These are phyloP conservation scores for Aspergillus sclerotiicarbonarius DNA, from an alignment of 495 filamentous ascomycete species.

Conservation along the genomic window DNA sequence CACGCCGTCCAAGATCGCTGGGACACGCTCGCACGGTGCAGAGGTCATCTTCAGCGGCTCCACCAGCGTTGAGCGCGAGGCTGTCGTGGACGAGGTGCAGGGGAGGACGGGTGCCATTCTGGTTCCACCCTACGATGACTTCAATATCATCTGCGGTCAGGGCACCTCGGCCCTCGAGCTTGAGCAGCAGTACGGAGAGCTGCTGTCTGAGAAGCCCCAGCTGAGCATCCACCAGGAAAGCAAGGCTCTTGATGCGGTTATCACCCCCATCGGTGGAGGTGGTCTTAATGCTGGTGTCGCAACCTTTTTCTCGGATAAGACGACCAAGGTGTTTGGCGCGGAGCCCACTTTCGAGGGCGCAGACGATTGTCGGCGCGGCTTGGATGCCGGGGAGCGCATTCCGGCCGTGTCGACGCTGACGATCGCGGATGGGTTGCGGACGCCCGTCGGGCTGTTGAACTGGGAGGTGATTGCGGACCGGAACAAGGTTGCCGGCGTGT, in stretches of 20 bases:
- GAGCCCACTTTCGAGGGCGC: conserved; percentile 84
- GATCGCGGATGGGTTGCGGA: conserved; percentile 87
- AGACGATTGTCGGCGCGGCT: conserved; percentile 73
- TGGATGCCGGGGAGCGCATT: conserved; percentile 61
- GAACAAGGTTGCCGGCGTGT: conserved; percentile 70
- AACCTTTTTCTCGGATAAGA: conserved; percentile 65
- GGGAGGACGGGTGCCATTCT: conserved; percentile 68
- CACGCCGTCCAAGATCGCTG: conserved; percentile 81
- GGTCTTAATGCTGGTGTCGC: conserved; percentile 85
- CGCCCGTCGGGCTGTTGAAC: conserved; percentile 73
- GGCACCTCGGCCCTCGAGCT: conserved; percentile 87
- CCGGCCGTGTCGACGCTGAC: conserved; percentile 69
- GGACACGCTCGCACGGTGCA: conserved; percentile 71
- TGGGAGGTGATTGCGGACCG: conserved; percentile 79
- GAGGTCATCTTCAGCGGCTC: conserved; percentile 79
- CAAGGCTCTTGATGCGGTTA: conserved; percentile 65
- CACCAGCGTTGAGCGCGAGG: conserved; percentile 78
- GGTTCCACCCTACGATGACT: conserved; percentile 89
- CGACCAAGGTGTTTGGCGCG: conserved; percentile 77
- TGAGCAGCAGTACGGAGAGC: conserved; percentile 61
- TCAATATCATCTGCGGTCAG: conserved; percentile 86
- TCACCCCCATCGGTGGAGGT: conserved; percentile 85
- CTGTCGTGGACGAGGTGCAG: conserved; percentile 64
- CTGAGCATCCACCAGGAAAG: conserved; percentile 16
- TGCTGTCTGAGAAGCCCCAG: conserved; percentile 35